Conservation (phyloP, 2,329 filamentous ascomycete species). For the Metarhizium anisopliae region DNA sequence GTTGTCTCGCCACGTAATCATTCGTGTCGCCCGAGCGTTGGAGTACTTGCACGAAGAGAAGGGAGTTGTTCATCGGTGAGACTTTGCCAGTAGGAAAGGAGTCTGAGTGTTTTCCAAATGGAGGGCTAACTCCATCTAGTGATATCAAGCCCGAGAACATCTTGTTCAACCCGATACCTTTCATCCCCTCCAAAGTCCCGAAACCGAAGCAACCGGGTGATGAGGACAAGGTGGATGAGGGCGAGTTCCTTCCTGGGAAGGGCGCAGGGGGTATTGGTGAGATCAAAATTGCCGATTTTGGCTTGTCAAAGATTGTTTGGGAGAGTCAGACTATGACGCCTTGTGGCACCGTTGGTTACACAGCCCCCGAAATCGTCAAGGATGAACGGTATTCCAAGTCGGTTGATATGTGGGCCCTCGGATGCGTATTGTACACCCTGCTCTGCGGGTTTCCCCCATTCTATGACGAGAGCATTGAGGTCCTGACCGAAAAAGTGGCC, state of each 20-base stretch:
- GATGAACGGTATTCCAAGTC: constrained; percentile 98
- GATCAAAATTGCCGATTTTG: constrained; percentile 98
- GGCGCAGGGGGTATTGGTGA: constrained; percentile 85
- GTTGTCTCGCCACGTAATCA: constrained; percentile 86
- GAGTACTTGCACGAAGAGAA: constrained; percentile 91
- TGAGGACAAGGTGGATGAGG: constrained; percentile 95
- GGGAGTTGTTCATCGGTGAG: constrained; percentile 90
- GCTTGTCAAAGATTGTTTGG: constrained; percentile 96
- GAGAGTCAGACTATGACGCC: constrained; percentile 97
- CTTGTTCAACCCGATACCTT: constrained; percentile 78
- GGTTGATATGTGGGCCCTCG: constrained; percentile 98
- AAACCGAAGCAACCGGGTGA: constrained; percentile 80
- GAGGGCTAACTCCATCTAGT: constrained; percentile 33
- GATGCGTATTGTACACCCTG: constrained; percentile 92
- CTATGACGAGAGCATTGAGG: constrained; percentile 96
- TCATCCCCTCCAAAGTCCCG: constrained; percentile 69
- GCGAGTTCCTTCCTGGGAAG: constrained; percentile 75
- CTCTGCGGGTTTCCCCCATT: constrained; percentile 97
- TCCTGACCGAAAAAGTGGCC: constrained; percentile 94
- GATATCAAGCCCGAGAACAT: constrained; percentile 99
- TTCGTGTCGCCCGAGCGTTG: constrained; percentile 88
- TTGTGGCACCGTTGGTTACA: constrained; percentile 98
- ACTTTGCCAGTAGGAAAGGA: constrained; percentile 20
- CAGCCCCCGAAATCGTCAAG: constrained; percentile 96
- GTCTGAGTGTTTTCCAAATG: not conserved